These are phyloP conservation scores for Hymenoscyphus repandus DNA, from an alignment of 2,329 filamentous ascomycete species.

Conservation along the genomic window DNA sequence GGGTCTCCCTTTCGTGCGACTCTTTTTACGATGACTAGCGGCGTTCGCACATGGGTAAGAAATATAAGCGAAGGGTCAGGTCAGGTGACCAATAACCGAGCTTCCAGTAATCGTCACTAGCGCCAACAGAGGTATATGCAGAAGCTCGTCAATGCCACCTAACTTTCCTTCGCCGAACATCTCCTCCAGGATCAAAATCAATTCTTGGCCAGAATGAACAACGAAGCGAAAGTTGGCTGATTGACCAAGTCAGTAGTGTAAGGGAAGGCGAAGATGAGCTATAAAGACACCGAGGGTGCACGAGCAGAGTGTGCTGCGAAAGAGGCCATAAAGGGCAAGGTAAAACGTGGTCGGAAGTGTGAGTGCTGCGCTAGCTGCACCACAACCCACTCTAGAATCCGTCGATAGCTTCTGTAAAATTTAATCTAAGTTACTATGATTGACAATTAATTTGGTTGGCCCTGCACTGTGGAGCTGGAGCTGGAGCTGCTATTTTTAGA, in stretches of 20 bases:
- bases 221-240: background rate
- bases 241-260: background rate
- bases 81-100: too few relatives aligned
- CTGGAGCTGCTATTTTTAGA: too few relatives aligned
- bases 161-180: background rate
- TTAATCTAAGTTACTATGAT: too few relatives aligned
- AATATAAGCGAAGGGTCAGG: too few relatives aligned
- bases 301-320: constrained; percentile 14
- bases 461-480: too few relatives aligned
- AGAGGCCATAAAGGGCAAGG: constrained; percentile 9
- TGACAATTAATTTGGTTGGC: too few relatives aligned
- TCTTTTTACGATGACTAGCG: too few relatives aligned
- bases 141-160: background rate
- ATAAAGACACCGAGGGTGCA: constrained; percentile 28
- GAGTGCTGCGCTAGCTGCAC: constrained; percentile 7
- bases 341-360: constrained; percentile 8
- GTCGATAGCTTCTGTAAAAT: too few relatives aligned
- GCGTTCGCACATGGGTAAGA: too few relatives aligned
- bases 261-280: constrained; percentile 20
- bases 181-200: background rate
- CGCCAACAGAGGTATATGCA: background rate
- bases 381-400: too few relatives aligned
- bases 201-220: background rate
- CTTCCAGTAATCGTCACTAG: too few relatives aligned
- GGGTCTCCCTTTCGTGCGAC: too few relatives aligned